Conservation (phyloP, 2,329 filamentous ascomycete genomes). For the Cordyceps pruinosa region DNA sequence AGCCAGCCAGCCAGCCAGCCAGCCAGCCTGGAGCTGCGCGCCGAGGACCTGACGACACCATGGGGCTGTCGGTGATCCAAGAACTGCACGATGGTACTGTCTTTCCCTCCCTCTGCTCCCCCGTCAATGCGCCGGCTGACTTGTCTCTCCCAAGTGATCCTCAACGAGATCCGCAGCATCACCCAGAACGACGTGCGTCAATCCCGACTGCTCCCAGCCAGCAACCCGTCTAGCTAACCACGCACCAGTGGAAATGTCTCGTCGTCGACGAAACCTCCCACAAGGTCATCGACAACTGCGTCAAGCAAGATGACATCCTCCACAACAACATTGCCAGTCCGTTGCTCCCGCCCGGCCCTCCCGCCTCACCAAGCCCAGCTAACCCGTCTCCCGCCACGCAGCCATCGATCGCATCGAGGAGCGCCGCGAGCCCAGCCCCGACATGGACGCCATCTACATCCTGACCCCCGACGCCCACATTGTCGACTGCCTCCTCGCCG, state of each 20-base stretch:
- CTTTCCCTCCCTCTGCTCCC: background rate
- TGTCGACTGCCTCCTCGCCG: conserved; percentile 88
- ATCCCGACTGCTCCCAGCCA: background rate
- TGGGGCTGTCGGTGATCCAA: conserved; percentile 79
- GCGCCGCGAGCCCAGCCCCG: conserved; percentile 70
- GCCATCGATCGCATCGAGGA: conserved; percentile 95
- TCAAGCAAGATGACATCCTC: conserved; percentile 94
- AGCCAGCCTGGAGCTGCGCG: background rate
- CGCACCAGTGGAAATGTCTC: conserved; percentile 83
- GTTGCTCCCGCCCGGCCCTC: conserved; percentile 23
- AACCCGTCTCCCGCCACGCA: conserved; percentile 31
- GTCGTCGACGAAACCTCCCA: conserved; percentile 79
- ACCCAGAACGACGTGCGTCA: conserved; percentile 67
- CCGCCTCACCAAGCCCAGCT: conserved; percentile 11
- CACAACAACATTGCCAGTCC: conserved; percentile 93
- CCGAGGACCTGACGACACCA: conserved; percentile 39
- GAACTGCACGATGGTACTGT: conserved; percentile 56
- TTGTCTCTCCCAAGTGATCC: conserved; percentile 24
- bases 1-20: background rate
- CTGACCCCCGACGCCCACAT: conserved; percentile 80
- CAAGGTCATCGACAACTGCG: conserved; percentile 81
- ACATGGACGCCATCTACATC: conserved; percentile 93
- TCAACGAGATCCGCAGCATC: conserved; percentile 59
- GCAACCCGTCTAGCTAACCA: background rate
- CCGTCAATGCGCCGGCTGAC: conserved; percentile 16